Conservation (phyloP, 805 yeast species). For the Debaryomyces prosopidis region DNA sequence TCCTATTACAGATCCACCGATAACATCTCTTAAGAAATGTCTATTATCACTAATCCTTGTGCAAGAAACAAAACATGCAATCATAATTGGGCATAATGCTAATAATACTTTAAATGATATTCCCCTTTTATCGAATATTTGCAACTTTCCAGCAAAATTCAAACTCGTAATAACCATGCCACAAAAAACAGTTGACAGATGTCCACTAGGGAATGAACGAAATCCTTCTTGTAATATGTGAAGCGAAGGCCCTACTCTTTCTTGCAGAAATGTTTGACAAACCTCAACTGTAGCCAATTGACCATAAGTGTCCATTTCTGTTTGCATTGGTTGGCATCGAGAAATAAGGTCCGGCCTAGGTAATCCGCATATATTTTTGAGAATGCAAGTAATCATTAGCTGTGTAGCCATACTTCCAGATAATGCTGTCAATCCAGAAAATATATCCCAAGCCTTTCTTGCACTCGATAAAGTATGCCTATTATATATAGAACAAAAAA, state of each 20-base stretch:
- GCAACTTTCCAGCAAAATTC: conserved; percentile 32
- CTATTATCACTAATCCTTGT: conserved; percentile 51
- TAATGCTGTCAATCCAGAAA: conserved; percentile 33
- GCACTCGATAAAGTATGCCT: conserved; percentile 12
- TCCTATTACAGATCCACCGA: conserved; percentile 42
- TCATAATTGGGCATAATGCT: conserved; percentile 32
- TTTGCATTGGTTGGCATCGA: conserved; percentile 19
- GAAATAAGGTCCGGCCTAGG: conserved; percentile 29
- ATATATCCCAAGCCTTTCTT: conserved; percentile 42
- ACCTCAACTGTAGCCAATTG: conserved; percentile 14
- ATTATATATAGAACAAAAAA: conserved; percentile 15
- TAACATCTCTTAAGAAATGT: conserved; percentile 42
- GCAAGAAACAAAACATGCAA: conserved; percentile 35
- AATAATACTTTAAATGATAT: conserved; percentile 31
- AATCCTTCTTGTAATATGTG: conserved; percentile 24
- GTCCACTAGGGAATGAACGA: conserved; percentile 30
- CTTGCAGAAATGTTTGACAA: conserved; percentile 13
- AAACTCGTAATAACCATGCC: conserved; percentile 35
- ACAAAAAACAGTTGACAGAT: conserved; percentile 29
- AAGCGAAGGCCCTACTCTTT: neutral
- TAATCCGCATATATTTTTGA: conserved; percentile 27
- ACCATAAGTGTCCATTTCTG: conserved; percentile 6
- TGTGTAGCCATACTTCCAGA: conserved; percentile 40
- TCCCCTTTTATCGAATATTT: conserved; percentile 36
- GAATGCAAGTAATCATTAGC: conserved; percentile 33